Evolutionary conservation across 2,329 filamentous ascomycete species (phyloP).

Genomic region (Fusarium sp.): DNA sequence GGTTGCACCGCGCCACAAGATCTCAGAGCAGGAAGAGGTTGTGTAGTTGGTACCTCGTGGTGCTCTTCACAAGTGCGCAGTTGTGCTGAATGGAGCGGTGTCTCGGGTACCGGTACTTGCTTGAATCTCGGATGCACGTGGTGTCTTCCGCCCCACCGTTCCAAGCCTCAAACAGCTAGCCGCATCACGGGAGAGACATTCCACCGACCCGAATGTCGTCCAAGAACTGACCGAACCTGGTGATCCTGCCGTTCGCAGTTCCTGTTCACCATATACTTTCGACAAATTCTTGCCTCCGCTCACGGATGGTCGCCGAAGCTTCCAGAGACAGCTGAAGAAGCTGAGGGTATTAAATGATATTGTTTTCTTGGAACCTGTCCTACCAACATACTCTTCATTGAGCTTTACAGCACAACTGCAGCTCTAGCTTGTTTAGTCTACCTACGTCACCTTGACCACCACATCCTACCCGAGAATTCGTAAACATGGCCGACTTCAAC

Average conservation of each 20-base stretch:
- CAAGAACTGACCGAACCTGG: conserved; percentile 30
- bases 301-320: conserved; percentile 24
- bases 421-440: not conserved
- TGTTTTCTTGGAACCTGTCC: conserved; percentile 8
- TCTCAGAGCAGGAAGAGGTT: not conserved
- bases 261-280: conserved; percentile 13
- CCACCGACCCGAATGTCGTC: conserved; percentile 33
- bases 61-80: no score
- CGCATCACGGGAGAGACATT: conserved; percentile 34
- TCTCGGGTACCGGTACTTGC: conserved; percentile 17
- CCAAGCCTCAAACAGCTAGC: conserved; percentile 33
- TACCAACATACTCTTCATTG: conserved; percentile 2
- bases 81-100: not conserved
- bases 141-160: conserved; percentile 7
- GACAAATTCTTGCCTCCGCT: not conserved
- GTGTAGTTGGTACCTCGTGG: conserved; percentile 4
- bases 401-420: conserved; percentile 8
- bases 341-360: conserved; percentile 18
- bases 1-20: conserved; percentile 8
- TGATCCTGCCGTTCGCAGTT: conserved; percentile 19
- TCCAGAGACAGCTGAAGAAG: conserved; percentile 30
- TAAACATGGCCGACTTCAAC: conserved; percentile 46
- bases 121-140: conserved; percentile 10
- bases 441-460: conserved; percentile 29
- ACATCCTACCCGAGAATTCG: conserved; percentile 8